Conservation (phyloP, 805 yeast genomes). For the Metschnikowia aberdeeniae region DNA sequence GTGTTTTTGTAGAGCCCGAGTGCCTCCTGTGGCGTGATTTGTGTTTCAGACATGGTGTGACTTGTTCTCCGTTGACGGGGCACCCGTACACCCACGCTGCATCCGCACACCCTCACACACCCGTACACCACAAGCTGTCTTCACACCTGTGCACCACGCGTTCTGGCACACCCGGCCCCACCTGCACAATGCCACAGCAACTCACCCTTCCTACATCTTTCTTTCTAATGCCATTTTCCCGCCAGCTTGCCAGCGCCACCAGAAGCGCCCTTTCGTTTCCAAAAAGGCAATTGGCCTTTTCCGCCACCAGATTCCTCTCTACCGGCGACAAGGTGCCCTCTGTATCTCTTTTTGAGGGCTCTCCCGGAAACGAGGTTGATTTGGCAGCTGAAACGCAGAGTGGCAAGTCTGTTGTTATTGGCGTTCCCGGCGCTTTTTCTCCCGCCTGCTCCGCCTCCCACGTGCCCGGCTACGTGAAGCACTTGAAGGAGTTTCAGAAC, state of each 20-base stretch:
- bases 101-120: too few species aligned
- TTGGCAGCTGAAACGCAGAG: slow-evolving; percentile 43
- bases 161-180: background rate
- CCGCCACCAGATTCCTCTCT: slow-evolving; percentile 29
- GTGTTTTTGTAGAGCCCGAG: slow-evolving; percentile 64
- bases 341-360: slow-evolving; percentile 50
- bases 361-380: slow-evolving; percentile 62
- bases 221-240: background rate
- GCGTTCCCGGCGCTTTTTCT: slow-evolving; percentile 64
- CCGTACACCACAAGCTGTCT: too few species aligned
- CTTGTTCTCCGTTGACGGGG: too few species aligned
- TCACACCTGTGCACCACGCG: background rate
- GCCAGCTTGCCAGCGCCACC: background rate
- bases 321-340: slow-evolving; percentile 65
- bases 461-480: slow-evolving; percentile 66
- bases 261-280: background rate
- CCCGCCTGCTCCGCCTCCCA: slow-evolving; percentile 73
- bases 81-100: too few species aligned
- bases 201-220: background rate
- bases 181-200: background rate
- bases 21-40: slow-evolving; percentile 42
- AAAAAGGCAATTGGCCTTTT: slow-evolving; percentile 15
- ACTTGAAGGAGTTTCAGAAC: slow-evolving; percentile 47
- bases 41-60: slow-evolving; percentile 12
- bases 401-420: slow-evolving; percentile 51